Conservation (phyloP, 2,329 filamentous ascomycete genomes). For the Furcasterigmium furcatum region DNA sequence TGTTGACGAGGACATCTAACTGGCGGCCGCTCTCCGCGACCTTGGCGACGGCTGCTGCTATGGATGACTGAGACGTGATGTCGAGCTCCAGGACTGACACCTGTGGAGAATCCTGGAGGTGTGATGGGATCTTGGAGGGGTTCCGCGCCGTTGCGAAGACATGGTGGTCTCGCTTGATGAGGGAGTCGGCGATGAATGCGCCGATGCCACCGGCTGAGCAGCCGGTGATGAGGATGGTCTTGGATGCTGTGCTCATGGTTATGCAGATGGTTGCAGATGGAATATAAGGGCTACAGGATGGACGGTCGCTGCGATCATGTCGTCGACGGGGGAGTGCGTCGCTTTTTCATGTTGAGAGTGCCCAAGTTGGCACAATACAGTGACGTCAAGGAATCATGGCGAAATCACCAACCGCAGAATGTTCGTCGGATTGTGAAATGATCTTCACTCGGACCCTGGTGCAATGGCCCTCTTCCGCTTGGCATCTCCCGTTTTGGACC, state of each 20-base stretch:
- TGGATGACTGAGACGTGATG: constrained; percentile 21
- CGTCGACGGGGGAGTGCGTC: too few relatives aligned
- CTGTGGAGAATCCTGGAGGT: constrained; percentile 16
- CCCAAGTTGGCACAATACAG: too few relatives aligned
- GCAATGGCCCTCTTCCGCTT: too few relatives aligned
- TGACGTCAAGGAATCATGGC: too few relatives aligned
- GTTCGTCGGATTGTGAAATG: too few relatives aligned
- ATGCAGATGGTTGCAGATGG: too few relatives aligned
- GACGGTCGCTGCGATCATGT: too few relatives aligned
- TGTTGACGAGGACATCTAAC: constrained; percentile 27
- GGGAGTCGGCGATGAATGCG: constrained; percentile 16
- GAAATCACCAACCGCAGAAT: too few relatives aligned
- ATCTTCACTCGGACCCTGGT: too few relatives aligned
- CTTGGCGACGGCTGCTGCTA: constrained; percentile 13
- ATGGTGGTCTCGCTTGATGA: constrained; percentile 19
- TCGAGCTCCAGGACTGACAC: constrained; percentile 25
- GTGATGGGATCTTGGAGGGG: constrained; percentile 18
- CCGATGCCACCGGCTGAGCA: constrained; percentile 22
- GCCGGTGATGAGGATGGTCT: constrained; percentile 19
- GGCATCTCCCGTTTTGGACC: too few relatives aligned
- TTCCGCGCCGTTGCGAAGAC: constrained; percentile 28
- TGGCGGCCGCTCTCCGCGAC: constrained; percentile 9
- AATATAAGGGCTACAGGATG: too few relatives aligned
- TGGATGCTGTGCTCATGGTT: background rate
- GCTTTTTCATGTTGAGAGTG: too few relatives aligned